These are phyloP conservation scores for Pseudohyphozyma bogoriensis DNA, from an alignment of 768 basidiomycete genomes.

Conservation along the genomic window DNA sequence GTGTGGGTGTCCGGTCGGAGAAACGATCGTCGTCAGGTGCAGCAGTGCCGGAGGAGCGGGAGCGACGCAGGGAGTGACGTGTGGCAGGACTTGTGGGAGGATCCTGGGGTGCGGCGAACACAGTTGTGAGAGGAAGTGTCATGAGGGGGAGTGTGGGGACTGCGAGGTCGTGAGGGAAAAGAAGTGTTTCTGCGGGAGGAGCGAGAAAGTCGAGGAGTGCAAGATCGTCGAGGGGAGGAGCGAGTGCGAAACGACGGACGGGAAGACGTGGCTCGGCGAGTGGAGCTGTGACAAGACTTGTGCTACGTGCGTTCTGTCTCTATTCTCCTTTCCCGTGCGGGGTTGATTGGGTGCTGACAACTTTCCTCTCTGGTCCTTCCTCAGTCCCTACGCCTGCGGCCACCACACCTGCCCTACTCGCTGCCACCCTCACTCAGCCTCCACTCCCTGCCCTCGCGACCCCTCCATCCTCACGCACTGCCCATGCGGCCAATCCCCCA, in stretches of 20 bases:
- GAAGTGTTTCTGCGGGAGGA: conserved; percentile 73
- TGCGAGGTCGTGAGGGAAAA: conserved; percentile 52
- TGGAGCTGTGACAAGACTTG: conserved; percentile 56
- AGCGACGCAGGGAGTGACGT: conserved; percentile 49
- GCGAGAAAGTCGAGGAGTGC: conserved; percentile 47
- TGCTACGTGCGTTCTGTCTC: conserved; percentile 43
- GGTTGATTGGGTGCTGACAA: neutral
- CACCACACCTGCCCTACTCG: conserved; percentile 57
- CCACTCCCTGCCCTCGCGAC: conserved; percentile 58
- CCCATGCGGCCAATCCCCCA: conserved; percentile 64
- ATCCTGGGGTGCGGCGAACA: conserved; percentile 45
- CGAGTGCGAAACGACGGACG: conserved; percentile 7
- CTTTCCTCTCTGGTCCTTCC: conserved; percentile 6
- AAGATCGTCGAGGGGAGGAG: conserved; percentile 32
- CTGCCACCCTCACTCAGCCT: conserved; percentile 46
- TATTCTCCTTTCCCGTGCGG: neutral
- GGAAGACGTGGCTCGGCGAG: conserved; percentile 52
- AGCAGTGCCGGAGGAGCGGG: conserved; percentile 41
- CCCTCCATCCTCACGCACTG: conserved; percentile 61
- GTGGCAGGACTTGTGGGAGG: conserved; percentile 47
- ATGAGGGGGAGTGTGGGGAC: conserved; percentile 59
- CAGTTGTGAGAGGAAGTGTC: conserved; percentile 57
- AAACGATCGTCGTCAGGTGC: neutral
- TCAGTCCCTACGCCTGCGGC: conserved; percentile 63
- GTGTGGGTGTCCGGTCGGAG: too few species aligned